phyloP scores from a whole-genome alignment of 139 green algal species.

The Limnomonas spitsbergensis region DNA sequence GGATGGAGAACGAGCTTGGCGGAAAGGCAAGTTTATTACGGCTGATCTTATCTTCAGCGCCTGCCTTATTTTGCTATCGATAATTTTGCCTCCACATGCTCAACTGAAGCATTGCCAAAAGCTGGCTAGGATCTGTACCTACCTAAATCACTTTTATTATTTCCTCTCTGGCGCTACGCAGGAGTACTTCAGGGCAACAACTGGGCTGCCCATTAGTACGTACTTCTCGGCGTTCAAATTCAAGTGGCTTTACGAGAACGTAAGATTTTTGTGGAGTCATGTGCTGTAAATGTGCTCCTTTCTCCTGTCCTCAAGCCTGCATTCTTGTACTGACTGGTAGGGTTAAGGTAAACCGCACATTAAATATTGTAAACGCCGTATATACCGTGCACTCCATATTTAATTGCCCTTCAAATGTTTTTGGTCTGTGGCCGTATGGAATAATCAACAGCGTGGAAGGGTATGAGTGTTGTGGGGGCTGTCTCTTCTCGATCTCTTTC shows the following conservation, averaged over 20 bases:
- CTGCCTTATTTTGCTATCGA: background rate
- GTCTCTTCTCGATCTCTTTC: too few species aligned
- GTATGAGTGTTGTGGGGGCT: too few species aligned
- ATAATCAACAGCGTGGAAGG: too few species aligned
- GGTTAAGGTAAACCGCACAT: too few species aligned
- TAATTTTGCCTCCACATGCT: background rate
- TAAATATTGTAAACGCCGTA: too few species aligned
- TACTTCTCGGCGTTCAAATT: constrained; percentile 97
- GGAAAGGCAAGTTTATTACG: constrained; percentile 27
- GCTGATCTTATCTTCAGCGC: background rate
- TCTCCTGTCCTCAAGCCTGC: too few species aligned
- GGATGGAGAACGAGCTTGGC: constrained; percentile 32
- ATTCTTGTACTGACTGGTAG: too few species aligned
- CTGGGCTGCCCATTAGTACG: constrained; percentile 88
- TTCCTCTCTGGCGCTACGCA: background rate
- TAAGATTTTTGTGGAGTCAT: too few species aligned
- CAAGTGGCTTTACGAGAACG: constrained; percentile 88
- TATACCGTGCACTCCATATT: too few species aligned
- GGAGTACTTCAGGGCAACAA: constrained; percentile 61
- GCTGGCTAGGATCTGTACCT: background rate
- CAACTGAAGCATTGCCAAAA: background rate
- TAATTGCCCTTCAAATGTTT: too few species aligned
- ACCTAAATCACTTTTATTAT: background rate
- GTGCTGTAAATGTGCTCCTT: too few species aligned
- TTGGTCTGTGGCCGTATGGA: too few species aligned